phyloP scores from a whole-genome alignment of 2,329 filamentous ascomycete species.

The Herpotrichia juniperi region DNA sequence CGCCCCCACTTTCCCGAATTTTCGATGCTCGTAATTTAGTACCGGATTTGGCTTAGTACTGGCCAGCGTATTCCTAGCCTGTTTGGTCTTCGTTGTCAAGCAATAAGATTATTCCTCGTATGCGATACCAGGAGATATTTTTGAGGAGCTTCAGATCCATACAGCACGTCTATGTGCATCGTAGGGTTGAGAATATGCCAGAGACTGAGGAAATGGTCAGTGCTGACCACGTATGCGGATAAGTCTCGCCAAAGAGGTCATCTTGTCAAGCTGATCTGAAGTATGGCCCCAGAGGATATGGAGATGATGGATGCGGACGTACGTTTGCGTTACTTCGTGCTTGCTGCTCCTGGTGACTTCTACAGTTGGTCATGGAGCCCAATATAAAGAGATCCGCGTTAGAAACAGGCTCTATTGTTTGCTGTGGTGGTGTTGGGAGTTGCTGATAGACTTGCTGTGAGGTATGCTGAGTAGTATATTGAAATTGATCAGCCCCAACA shows the following conservation, averaged over 20 bases:
- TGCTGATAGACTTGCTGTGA: constrained; percentile 19
- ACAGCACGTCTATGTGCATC: neutral
- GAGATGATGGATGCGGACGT: constrained; percentile 1
- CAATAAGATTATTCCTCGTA: neutral
- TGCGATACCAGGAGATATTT: neutral
- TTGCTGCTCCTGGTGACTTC: constrained; percentile 7
- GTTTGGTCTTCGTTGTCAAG: neutral
- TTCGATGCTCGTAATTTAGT: neutral
- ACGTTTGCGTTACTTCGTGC: constrained; percentile 13
- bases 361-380: constrained; percentile 11
- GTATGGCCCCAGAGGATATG: constrained; percentile 3
- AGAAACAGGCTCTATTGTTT: constrained; percentile 13
- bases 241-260: neutral
- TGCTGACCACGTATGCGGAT: neutral
- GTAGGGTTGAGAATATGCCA: neutral
- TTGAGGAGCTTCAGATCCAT: neutral
- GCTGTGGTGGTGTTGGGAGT: constrained; percentile 17
- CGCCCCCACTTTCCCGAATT: neutral
- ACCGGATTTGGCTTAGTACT: neutral
- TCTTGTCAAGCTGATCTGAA: constrained; percentile 4
- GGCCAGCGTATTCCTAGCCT: neutral
- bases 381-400: constrained; percentile 19
- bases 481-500: constrained; percentile 16
- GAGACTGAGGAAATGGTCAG: neutral
- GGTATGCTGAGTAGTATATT: constrained; percentile 15